Conservation (phyloP, 176 grass and related monocot species). For the Oryza punctata region DNA sequence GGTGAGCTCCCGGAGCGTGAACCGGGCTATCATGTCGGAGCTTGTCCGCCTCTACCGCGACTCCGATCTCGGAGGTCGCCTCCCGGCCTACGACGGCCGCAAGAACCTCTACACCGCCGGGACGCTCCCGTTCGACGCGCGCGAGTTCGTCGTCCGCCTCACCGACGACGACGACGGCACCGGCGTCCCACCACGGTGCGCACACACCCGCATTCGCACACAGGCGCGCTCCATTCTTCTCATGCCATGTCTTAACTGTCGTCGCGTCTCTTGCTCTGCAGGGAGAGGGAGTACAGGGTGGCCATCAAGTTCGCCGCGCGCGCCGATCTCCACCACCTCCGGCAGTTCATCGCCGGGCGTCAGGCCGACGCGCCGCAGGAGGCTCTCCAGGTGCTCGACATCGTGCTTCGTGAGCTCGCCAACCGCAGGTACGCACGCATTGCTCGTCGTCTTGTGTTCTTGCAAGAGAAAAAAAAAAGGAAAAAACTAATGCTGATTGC, state of each 20-base stretch:
- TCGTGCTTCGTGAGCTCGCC: constrained; percentile 87
- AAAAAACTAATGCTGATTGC: constrained; percentile 11
- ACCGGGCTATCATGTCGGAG: constrained; percentile 79
- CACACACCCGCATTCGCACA: not conserved
- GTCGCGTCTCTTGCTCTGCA: constrained; percentile 42
- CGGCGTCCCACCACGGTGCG: constrained; percentile 65
- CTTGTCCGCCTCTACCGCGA: constrained; percentile 79
- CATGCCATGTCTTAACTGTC: not conserved
- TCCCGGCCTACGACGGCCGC: constrained; percentile 94
- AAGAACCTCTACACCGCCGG: constrained; percentile 95
- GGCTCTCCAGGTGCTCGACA: constrained; percentile 91
- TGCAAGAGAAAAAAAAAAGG: not conserved
- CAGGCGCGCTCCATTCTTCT: not conserved
- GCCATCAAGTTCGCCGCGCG: constrained; percentile 93
- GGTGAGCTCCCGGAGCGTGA: constrained; percentile 73
- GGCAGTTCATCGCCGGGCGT: constrained; percentile 78
- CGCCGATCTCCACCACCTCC: constrained; percentile 91
- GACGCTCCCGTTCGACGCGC: constrained; percentile 65
- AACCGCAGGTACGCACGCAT: constrained; percentile 67
- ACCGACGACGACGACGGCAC: constrained; percentile 64
- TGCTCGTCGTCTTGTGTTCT: constrained; percentile 2
- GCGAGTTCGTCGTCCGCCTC: constrained; percentile 86
- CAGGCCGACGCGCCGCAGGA: constrained; percentile 89
- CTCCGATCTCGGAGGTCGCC: constrained; percentile 70
- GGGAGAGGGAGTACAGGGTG: constrained; percentile 87